phyloP scores from a whole-genome alignment of 1,139 yeast species.

The Blastobotrys apis region DNA sequence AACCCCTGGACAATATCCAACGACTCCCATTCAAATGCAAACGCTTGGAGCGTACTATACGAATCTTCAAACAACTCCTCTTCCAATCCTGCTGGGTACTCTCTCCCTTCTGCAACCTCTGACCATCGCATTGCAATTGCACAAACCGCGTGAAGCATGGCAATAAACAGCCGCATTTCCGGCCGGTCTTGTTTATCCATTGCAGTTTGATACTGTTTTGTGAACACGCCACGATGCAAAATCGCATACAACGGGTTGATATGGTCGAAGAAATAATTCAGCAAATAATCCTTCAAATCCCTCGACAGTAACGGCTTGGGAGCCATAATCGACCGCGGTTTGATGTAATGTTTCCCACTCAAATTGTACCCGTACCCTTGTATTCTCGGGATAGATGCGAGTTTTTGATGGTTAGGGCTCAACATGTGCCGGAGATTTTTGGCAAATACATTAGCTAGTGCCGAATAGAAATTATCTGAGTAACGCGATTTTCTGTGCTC shows the following conservation, averaged over 20 bases:
- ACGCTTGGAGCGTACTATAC: constrained; percentile 43
- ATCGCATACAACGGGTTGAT: constrained; percentile 54
- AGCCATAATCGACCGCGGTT: constrained; percentile 41
- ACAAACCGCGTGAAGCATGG: constrained; percentile 48
- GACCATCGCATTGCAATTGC: constrained; percentile 52
- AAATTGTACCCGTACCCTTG: constrained; percentile 65
- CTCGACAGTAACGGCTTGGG: constrained; percentile 15
- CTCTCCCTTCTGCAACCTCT: constrained; percentile 40
- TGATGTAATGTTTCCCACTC: constrained; percentile 51
- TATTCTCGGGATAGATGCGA: constrained; percentile 48
- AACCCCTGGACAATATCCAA: constrained; percentile 62
- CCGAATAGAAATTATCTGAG: constrained; percentile 48
- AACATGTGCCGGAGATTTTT: constrained; percentile 39
- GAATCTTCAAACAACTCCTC: constrained; percentile 51
- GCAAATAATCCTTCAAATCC: constrained; percentile 25
- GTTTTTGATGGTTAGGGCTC: constrained; percentile 38
- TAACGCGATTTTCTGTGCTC: constrained; percentile 40
- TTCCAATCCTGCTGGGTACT: constrained; percentile 43
- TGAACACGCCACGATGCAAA: constrained; percentile 51
- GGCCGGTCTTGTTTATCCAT: constrained; percentile 24
- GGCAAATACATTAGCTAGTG: constrained; percentile 48
- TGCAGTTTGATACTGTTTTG: constrained; percentile 48
- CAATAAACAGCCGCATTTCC: constrained; percentile 45
- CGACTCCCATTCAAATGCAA: constrained; percentile 65
- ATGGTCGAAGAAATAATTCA: constrained; percentile 46